A percentile compares a stretch with the other conserved stretches of the same genome.
Conservation (phyloP, 2,329 filamentous ascomycete genomes). For the Pestalotiopsis sp. region DNA sequence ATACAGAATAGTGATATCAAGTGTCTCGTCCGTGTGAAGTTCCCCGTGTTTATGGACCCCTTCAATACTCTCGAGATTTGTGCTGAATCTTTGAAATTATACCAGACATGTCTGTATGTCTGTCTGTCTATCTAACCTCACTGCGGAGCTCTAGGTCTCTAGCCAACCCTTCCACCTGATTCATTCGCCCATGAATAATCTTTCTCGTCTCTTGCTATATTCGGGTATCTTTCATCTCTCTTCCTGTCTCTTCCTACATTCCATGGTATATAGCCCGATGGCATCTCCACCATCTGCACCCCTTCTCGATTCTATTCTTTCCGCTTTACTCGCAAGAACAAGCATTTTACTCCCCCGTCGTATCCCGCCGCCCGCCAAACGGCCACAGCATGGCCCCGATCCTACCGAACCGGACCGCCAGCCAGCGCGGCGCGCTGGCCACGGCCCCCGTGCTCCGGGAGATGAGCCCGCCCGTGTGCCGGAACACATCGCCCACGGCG, state of each 20-base stretch:
- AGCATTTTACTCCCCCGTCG: background rate
- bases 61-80: too few species aligned
- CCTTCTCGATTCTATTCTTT: background rate
- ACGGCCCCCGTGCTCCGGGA: background rate
- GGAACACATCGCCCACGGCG: conserved; percentile 17
- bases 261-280: background rate
- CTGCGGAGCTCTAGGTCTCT: background rate
- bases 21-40: too few species aligned
- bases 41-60: too few species aligned
- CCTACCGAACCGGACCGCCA: background rate
- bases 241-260: background rate
- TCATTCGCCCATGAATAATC: background rate
- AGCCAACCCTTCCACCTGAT: background rate
- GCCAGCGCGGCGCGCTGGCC: background rate
- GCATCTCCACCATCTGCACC: background rate
- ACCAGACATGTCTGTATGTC: too few species aligned
- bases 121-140: too few species aligned
- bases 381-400: conserved; percentile 6
- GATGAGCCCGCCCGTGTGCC: conserved; percentile 16
- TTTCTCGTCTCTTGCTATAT: background rate
- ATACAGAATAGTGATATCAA: too few species aligned
- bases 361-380: background rate
- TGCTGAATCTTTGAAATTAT: too few species aligned
- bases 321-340: background rate
- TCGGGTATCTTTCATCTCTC: background rate